A percentile compares a stretch with the other conserved stretches of the same genome.
phyloP scores from a whole-genome alignment of 257 asterid genomes.

The Plantago elongata region DNA sequence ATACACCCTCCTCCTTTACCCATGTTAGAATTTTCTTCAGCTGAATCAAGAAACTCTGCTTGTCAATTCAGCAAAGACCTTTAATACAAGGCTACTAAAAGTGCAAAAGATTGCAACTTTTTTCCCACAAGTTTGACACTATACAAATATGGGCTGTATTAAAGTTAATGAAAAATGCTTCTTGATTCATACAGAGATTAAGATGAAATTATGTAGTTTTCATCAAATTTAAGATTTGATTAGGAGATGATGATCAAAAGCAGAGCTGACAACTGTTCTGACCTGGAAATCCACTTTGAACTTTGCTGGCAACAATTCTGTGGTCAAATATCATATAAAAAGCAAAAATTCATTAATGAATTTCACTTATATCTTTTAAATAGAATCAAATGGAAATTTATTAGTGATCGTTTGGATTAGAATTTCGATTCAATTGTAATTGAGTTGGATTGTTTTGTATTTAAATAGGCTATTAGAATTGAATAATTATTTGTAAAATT shows the following conservation, averaged over 20 bases:
- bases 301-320: conserved; percentile 25
- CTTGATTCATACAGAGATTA: background rate
- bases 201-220: background rate
- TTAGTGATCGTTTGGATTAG: too few relatives aligned
- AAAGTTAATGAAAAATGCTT: background rate
- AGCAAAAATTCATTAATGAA: background rate
- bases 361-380: background rate
- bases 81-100: background rate
- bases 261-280: conserved; percentile 12
- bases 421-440: too few relatives aligned
- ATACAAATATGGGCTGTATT: background rate
- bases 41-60: conserved; percentile 16
- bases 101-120: background rate
- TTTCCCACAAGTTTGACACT: too few relatives aligned
- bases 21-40: conserved; percentile 21
- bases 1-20: conserved; percentile 71
- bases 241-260: conserved; percentile 4
- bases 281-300: conserved; percentile 14
- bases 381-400: too few relatives aligned
- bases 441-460: too few relatives aligned
- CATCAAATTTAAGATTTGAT: background rate
- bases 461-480: too few relatives aligned
- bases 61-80: background rate
- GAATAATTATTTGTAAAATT: too few relatives aligned
- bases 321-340: background rate